A percentile compares a stretch with the other conserved stretches of the same genome.
phyloP scores from a whole-genome alignment of 2,329 filamentous ascomycete genomes.

The Hymenoscyphus fructigenus region DNA sequence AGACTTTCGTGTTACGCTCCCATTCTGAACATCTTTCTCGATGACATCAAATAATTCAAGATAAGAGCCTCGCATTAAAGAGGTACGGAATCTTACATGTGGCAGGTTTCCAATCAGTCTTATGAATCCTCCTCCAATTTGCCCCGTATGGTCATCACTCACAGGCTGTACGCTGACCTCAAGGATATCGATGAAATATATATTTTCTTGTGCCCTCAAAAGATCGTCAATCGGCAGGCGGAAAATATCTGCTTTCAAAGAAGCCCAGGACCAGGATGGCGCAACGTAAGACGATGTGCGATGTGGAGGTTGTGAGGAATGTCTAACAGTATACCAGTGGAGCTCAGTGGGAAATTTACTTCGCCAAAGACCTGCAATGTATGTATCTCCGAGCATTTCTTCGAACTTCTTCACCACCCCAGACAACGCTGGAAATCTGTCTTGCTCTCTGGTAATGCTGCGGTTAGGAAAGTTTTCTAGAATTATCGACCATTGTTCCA shows the following conservation, averaged over 20 bases:
- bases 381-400: background rate
- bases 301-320: too few species aligned
- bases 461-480: background rate
- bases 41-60: background rate
- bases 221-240: background rate
- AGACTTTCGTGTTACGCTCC: background rate
- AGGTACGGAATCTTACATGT: too few species aligned
- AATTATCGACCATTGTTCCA: background rate
- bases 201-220: background rate
- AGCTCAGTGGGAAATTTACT: background rate
- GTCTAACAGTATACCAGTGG: background rate
- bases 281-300: background rate
- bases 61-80: too few species aligned
- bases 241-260: background rate
- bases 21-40: background rate
- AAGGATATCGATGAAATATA: background rate
- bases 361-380: background rate
- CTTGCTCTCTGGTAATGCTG: background rate
- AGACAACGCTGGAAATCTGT: background rate
- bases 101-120: background rate
- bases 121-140: background rate
- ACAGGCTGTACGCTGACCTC: background rate
- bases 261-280: background rate
- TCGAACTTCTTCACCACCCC: background rate
- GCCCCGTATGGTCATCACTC: background rate